Percentiles rank a stretch among this genome's conserved stretches.
Evolutionary conservation across 2,329 filamentous ascomycete species (phyloP).

Genomic region (Aspergillus pseudotamarii): DNA sequence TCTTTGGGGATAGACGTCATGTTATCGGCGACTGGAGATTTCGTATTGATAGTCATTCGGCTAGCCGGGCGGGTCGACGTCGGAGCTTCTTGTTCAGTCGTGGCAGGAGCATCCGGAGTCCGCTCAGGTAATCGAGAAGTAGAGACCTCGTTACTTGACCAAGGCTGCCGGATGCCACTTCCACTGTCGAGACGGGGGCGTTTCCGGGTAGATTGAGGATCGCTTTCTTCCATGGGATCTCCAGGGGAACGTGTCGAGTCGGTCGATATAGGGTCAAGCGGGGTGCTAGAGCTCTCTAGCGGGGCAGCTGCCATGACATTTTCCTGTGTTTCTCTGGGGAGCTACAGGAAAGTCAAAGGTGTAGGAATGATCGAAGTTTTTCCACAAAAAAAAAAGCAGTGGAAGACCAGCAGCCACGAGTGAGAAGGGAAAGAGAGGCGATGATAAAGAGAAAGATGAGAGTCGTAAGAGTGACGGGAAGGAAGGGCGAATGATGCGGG

Average conservation of each 20-base stretch:
- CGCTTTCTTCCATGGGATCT: constrained; percentile 45
- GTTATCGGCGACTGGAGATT: constrained; percentile 33
- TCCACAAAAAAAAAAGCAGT: not conserved
- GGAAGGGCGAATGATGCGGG: constrained; percentile 1
- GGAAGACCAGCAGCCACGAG: not conserved
- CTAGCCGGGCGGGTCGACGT: constrained; percentile 41
- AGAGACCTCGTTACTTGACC: constrained; percentile 34
- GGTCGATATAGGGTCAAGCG: constrained; percentile 37
- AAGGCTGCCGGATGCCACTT: constrained; percentile 36
- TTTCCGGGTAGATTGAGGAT: constrained; percentile 46
- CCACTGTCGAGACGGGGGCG: constrained; percentile 52
- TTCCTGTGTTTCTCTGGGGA: constrained; percentile 25
- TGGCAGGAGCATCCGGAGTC: constrained; percentile 32
- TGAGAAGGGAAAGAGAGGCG: constrained; percentile 4
- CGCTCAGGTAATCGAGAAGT: constrained; percentile 19
- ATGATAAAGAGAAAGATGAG: constrained; percentile 1
- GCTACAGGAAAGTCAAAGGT: not conserved
- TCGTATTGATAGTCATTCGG: constrained; percentile 53
- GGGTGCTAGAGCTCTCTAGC: constrained; percentile 49
- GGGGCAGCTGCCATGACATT: constrained; percentile 51
- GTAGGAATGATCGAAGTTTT: not conserved
- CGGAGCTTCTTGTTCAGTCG: constrained; percentile 30
- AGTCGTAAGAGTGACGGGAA: constrained; percentile 5
- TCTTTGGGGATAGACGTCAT: constrained; percentile 21
- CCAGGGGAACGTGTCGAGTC: constrained; percentile 33